These are phyloP conservation scores for Collybiopsis luxurians DNA, from an alignment of 768 basidiomycete genomes.

Conservation along the genomic window DNA sequence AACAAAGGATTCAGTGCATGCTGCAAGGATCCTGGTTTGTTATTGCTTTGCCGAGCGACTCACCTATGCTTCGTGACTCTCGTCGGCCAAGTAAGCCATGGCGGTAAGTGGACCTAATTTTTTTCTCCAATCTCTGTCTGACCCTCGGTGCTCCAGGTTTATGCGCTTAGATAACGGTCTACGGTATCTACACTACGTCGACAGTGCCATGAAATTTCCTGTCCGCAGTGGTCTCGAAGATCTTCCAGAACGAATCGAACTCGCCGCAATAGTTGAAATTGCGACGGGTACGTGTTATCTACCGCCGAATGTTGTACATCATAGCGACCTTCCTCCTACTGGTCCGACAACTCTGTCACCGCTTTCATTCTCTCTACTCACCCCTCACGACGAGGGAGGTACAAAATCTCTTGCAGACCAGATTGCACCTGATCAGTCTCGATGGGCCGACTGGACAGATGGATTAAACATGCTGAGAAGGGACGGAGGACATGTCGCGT, in stretches of 20 bases:
- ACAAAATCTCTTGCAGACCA: slow-evolving; percentile 62
- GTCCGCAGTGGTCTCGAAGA: slow-evolving; percentile 83
- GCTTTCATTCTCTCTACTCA: slow-evolving; percentile 75
- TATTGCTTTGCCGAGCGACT: slow-evolving; percentile 60
- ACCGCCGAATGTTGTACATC: slow-evolving; percentile 62
- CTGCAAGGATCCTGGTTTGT: slow-evolving; percentile 93
- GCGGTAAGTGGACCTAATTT: slow-evolving; percentile 33
- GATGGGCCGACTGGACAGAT: slow-evolving; percentile 95
- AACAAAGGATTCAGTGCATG: slow-evolving; percentile 86
- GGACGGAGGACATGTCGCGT: slow-evolving; percentile 80
- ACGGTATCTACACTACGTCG: slow-evolving; percentile 84
- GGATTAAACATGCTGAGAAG: slow-evolving; percentile 84
- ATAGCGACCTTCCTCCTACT: slow-evolving; percentile 53
- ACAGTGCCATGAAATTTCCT: slow-evolving; percentile 75
- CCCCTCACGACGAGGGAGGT: slow-evolving; percentile 51
- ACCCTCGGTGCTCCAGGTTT: slow-evolving; percentile 34
- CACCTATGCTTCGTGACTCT: slow-evolving; percentile 45
- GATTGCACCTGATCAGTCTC: slow-evolving; percentile 71
- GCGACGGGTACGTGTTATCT: slow-evolving; percentile 70
- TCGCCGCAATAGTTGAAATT: slow-evolving; percentile 77
- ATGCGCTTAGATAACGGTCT: slow-evolving; percentile 77
- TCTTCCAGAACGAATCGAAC: slow-evolving; percentile 82
- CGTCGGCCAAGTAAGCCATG: slow-evolving; percentile 67
- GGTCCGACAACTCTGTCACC: slow-evolving; percentile 58
- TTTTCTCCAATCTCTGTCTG: not conserved